Evolutionary conservation across 768 basidiomycete genomes (phyloP).

Genomic region (Suillus decipiens): DNA sequence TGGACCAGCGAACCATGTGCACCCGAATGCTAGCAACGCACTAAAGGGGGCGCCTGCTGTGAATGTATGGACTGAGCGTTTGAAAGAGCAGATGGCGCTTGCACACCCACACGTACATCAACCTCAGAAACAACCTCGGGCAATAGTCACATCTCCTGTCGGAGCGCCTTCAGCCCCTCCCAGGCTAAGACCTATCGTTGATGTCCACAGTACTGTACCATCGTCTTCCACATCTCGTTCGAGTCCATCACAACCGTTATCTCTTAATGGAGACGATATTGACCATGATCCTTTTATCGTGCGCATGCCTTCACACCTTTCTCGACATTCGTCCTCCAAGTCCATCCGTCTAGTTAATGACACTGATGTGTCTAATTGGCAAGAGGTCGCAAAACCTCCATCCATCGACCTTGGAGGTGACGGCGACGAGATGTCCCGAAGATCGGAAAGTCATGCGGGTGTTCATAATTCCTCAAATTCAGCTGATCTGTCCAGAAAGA

Average conservation of each 20-base stretch:
- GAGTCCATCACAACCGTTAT: not conserved
- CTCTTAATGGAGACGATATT: constrained; percentile 22
- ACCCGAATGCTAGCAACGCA: constrained; percentile 14
- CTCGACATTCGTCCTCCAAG: constrained; percentile 30
- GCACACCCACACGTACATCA: constrained; percentile 16
- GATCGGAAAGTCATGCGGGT: constrained; percentile 7
- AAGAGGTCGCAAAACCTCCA: constrained; percentile 41
- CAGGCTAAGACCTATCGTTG: constrained; percentile 18
- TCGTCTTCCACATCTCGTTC: constrained; percentile 12
- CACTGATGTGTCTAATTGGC: constrained; percentile 48
- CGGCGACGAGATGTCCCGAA: not conserved
- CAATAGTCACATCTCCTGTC: constrained; percentile 16
- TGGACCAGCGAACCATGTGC: constrained; percentile 5
- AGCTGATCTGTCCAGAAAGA: constrained; percentile 36
- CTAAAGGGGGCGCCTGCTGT: constrained; percentile 23
- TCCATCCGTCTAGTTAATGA: constrained; percentile 24
- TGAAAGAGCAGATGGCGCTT: constrained; percentile 41
- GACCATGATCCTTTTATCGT: constrained; percentile 49
- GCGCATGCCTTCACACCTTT: constrained; percentile 36
- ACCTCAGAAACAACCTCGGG: constrained; percentile 20
- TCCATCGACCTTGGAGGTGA: not conserved
- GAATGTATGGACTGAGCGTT: constrained; percentile 47
- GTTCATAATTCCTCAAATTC: constrained; percentile 25
- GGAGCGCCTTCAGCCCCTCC: constrained; percentile 15
- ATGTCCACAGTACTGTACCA: too few relatives aligned